A percentile compares a stretch with the other conserved stretches of the same genome.
Conservation (phyloP, 306 rosid genomes). For the Inga leiocalycina region DNA sequence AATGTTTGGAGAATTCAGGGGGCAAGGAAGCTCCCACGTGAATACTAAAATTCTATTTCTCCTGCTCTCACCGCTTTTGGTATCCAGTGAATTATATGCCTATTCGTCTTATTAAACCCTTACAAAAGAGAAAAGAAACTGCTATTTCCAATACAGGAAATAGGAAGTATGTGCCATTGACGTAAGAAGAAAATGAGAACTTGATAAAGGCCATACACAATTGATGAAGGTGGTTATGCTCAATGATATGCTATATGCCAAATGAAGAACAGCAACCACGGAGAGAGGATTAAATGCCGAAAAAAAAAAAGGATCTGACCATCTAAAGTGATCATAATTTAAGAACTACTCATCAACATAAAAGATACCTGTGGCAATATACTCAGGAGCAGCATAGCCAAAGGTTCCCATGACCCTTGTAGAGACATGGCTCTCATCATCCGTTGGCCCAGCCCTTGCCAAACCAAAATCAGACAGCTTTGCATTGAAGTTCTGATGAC, state of each 20-base stretch:
- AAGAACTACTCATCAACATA: constrained; percentile 17
- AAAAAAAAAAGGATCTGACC: constrained; percentile 10
- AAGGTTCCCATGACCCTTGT: constrained; percentile 94
- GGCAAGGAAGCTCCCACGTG: background rate
- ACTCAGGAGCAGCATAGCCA: constrained; percentile 97
- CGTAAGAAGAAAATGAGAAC: background rate
- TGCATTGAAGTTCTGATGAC: constrained; percentile 66
- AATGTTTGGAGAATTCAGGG: background rate
- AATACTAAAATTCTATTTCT: background rate
- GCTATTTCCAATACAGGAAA: background rate
- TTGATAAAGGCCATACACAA: background rate
- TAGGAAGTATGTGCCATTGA: no score
- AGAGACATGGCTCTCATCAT: constrained; percentile 83
- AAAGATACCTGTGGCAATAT: constrained; percentile 84
- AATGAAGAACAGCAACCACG: background rate
- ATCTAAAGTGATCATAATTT: constrained; percentile 15
- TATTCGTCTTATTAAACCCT: background rate
- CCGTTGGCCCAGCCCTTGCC: constrained; percentile 93
- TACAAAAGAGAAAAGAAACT: background rate
- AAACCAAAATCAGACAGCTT: constrained; percentile 93
- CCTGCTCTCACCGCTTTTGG: background rate
- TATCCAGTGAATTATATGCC: background rate
- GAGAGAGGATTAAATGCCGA: constrained; percentile 14
- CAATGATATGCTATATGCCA: background rate
- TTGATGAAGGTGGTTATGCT: background rate